A percentile compares a stretch with the other conserved stretches of the same genome.
Conservation (phyloP, 2,329 filamentous ascomycete genomes). For the Chaetothyriales sp. region DNA sequence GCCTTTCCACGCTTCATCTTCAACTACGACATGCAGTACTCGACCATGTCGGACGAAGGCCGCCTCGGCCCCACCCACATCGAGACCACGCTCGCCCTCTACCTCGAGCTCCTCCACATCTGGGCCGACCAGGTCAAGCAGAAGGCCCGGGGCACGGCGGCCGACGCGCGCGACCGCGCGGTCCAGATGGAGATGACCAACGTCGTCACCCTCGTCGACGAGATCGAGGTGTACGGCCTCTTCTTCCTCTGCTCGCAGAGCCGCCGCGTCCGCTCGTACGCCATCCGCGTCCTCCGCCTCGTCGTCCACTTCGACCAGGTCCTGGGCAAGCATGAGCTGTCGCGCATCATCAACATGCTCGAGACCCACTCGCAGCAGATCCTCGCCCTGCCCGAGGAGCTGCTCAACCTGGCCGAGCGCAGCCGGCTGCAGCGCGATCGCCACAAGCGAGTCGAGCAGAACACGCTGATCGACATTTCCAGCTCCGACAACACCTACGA, state of each 20-base stretch:
- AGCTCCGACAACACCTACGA: conserved; percentile 93
- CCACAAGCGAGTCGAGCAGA: conserved; percentile 68
- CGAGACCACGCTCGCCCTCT: conserved; percentile 80
- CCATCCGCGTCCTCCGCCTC: conserved; percentile 79
- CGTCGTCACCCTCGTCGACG: conserved; percentile 85
- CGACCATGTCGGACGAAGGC: conserved; percentile 93
- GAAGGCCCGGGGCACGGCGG: conserved; percentile 61
- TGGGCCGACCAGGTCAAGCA: conserved; percentile 96
- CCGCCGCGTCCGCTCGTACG: conserved; percentile 72
- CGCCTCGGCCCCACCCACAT: conserved; percentile 92
- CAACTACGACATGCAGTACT: conserved; percentile 93
- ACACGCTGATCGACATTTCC: conserved; percentile 82
- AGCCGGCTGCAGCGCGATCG: conserved; percentile 85
- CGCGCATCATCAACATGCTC: conserved; percentile 77
- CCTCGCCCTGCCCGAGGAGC: conserved; percentile 84
- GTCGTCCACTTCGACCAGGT: conserved; percentile 90
- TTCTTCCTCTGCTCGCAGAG: conserved; percentile 98
- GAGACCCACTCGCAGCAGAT: conserved; percentile 80
- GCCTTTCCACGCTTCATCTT: conserved; percentile 97
- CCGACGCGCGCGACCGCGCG: conserved; percentile 46
- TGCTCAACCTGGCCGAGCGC: conserved; percentile 78
- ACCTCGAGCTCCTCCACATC: conserved; percentile 84
- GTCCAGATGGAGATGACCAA: conserved; percentile 72
- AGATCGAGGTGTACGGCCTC: conserved; percentile 88
- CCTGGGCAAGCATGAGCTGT: conserved; percentile 63